Evolutionary conservation across 169 alveolate species (phyloP).

Genomic region (Eimeria praecox): DNA sequence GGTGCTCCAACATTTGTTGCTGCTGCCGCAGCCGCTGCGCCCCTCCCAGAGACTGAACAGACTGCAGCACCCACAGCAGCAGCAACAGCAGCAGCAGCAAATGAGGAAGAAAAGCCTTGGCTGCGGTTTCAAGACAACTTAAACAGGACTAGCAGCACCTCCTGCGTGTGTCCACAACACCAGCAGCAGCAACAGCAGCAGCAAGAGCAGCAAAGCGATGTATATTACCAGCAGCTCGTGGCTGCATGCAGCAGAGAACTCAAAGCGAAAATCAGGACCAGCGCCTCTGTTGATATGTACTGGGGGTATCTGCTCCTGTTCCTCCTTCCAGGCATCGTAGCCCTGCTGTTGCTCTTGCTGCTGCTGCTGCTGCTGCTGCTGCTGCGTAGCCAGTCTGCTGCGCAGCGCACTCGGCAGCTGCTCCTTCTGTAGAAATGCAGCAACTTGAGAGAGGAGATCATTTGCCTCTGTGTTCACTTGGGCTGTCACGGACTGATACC

Average conservation of each 20-base stretch:
- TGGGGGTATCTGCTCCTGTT: conserved; percentile 46
- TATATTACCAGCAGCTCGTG: conserved; percentile 43
- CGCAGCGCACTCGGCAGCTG: conserved; percentile 66
- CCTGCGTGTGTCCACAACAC: not conserved
- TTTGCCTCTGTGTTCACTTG: conserved; percentile 28
- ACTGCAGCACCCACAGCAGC: conserved; percentile 45
- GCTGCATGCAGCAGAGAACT: conserved; percentile 52
- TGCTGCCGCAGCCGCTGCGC: conserved; percentile 70
- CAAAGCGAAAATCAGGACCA: not conserved
- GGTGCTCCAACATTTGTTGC: conserved; percentile 32
- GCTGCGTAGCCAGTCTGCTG: conserved; percentile 30
- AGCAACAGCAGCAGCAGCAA: not conserved
- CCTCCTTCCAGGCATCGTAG: not conserved
- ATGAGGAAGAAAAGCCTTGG: not conserved
- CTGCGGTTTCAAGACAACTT: not conserved
- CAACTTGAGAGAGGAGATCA: conserved; percentile 39
- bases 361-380: conserved; percentile 40
- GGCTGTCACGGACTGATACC: conserved; percentile 26
- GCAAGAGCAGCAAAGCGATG: conserved; percentile 3
- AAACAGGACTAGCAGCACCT: not conserved
- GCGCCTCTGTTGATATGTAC: not conserved
- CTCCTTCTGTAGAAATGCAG: conserved; percentile 47
- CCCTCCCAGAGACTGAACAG: conserved; percentile 68
- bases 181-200: conserved; percentile 26
- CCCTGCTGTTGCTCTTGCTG: conserved; percentile 41